These are phyloP conservation scores for Neofusicoccum umdonicola DNA, from an alignment of 2,329 filamentous ascomycete genomes.

Conservation along the genomic window DNA sequence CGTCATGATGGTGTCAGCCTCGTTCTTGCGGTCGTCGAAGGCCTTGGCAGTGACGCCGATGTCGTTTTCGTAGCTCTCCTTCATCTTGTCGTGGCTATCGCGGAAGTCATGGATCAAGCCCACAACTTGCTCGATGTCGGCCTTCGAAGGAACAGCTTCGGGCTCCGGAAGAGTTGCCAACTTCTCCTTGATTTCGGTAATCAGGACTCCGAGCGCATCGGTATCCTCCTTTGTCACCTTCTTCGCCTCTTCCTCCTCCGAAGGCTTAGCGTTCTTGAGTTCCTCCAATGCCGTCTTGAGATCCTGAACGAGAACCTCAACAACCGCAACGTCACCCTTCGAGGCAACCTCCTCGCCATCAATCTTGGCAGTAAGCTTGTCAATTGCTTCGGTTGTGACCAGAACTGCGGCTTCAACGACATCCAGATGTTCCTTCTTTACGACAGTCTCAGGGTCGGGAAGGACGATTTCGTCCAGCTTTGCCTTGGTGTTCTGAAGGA, in stretches of 20 bases:
- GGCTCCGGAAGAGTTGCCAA: slow-evolving; percentile 71
- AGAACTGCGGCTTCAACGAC: slow-evolving; percentile 66
- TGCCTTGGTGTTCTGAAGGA: slow-evolving; percentile 84
- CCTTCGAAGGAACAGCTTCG: slow-evolving; percentile 69
- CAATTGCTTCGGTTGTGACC: slow-evolving; percentile 72
- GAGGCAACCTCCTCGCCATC: slow-evolving; percentile 63
- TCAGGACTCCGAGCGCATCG: slow-evolving; percentile 73
- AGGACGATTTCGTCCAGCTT: slow-evolving; percentile 76
- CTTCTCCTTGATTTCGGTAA: slow-evolving; percentile 79
- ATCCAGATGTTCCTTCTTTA: slow-evolving; percentile 61
- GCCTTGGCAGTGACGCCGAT: slow-evolving; percentile 73
- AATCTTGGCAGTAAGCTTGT: slow-evolving; percentile 63
- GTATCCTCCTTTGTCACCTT: slow-evolving; percentile 78
- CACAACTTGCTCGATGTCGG: slow-evolving; percentile 67
- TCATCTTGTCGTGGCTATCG: slow-evolving; percentile 64
- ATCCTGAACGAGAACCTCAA: slow-evolving; percentile 78
- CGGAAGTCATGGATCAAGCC: slow-evolving; percentile 51
- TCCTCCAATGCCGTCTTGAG: slow-evolving; percentile 75
- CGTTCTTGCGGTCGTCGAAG: slow-evolving; percentile 79
- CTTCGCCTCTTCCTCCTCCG: slow-evolving; percentile 47
- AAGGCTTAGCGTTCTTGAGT: slow-evolving; percentile 48
- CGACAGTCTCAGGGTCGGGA: slow-evolving; percentile 65
- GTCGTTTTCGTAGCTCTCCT: slow-evolving; percentile 70
- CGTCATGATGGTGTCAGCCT: slow-evolving; percentile 75
- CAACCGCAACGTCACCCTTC: slow-evolving; percentile 73